Evolutionary conservation across 2,329 filamentous ascomycete species (phyloP).

Genomic region (Purpureocillium lavendulum): DNA sequence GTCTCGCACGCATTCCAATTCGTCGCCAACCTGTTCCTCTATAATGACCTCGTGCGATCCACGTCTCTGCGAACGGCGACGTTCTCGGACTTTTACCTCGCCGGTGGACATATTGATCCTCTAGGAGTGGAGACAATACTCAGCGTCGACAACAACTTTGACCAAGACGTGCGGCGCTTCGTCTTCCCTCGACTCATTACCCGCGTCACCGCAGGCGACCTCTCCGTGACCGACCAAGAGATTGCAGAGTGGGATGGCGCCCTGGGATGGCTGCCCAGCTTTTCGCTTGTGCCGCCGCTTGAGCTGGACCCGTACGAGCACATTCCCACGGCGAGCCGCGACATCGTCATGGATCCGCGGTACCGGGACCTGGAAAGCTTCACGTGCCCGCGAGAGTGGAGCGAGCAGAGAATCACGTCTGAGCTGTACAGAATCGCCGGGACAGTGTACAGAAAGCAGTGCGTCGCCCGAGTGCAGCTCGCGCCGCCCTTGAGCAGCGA

Average conservation of each 20-base stretch:
- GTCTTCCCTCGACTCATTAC: constrained; percentile 9
- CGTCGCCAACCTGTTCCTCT: constrained; percentile 9
- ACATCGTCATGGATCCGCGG: not conserved
- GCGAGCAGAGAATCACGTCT: constrained; percentile 3
- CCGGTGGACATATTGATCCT: not conserved
- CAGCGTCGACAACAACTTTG: too few relatives aligned
- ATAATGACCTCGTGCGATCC: constrained; percentile 11
- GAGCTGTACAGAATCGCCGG: constrained; percentile 12
- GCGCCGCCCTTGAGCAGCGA: not conserved
- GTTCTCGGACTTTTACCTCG: constrained; percentile 9
- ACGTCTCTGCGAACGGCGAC: constrained; percentile 7
- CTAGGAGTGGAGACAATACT: too few relatives aligned
- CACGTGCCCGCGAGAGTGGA: not conserved
- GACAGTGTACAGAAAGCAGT: constrained; percentile 8
- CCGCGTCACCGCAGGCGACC: constrained; percentile 8
- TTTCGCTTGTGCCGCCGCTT: constrained; percentile 4
- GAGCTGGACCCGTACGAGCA: not conserved
- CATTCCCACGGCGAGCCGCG: constrained; percentile 1
- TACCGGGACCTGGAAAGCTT: constrained; percentile 3
- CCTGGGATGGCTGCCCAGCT: constrained; percentile 11
- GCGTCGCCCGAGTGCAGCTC: not conserved
- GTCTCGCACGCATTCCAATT: constrained; percentile 5
- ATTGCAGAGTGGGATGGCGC: constrained; percentile 10
- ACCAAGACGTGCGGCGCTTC: not conserved
- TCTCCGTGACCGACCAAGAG: constrained; percentile 6